phyloP scores from a whole-genome alignment of 2,329 filamentous ascomycete species.

The Fusarium sp. region DNA sequence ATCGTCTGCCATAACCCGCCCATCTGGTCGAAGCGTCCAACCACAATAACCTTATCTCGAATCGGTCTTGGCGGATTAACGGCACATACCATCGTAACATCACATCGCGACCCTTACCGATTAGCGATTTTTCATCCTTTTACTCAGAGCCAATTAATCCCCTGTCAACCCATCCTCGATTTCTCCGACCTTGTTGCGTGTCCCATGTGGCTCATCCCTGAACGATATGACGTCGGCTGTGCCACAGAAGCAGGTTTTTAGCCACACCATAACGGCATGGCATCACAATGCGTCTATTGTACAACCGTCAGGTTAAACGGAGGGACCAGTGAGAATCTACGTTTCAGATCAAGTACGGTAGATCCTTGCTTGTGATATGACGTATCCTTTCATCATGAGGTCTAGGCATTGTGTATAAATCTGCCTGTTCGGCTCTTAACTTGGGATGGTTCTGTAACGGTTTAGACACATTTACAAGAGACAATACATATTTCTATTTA shows the following conservation, averaged over 20 bases:
- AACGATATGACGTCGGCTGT: slow-evolving; percentile 39
- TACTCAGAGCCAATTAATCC: not conserved
- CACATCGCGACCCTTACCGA: not conserved
- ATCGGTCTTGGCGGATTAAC: not conserved
- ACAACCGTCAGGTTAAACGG: slow-evolving; percentile 20
- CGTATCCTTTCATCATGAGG: slow-evolving; percentile 34
- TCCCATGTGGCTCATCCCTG: slow-evolving; percentile 31
- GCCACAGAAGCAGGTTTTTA: slow-evolving; percentile 44
- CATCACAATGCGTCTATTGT: slow-evolving; percentile 38
- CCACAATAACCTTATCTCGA: slow-evolving; percentile 6
- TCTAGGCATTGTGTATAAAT: slow-evolving; percentile 30
- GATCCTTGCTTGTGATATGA: slow-evolving; percentile 34
- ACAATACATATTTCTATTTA: not conserved
- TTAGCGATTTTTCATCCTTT: not conserved
- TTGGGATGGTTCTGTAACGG: not conserved
- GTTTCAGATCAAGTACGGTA: slow-evolving; percentile 18
- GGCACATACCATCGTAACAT: not conserved
- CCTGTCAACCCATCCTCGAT: not conserved
- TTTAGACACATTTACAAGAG: not conserved
- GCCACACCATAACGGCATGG: slow-evolving; percentile 36
- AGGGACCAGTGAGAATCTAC: slow-evolving; percentile 36
- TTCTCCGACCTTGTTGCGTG: not conserved
- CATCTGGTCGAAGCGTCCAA: not conserved
- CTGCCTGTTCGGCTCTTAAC: not conserved
- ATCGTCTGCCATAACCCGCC: not conserved